Conservation (phyloP, 495 filamentous ascomycete genomes). For the Tuber indicum region DNA sequence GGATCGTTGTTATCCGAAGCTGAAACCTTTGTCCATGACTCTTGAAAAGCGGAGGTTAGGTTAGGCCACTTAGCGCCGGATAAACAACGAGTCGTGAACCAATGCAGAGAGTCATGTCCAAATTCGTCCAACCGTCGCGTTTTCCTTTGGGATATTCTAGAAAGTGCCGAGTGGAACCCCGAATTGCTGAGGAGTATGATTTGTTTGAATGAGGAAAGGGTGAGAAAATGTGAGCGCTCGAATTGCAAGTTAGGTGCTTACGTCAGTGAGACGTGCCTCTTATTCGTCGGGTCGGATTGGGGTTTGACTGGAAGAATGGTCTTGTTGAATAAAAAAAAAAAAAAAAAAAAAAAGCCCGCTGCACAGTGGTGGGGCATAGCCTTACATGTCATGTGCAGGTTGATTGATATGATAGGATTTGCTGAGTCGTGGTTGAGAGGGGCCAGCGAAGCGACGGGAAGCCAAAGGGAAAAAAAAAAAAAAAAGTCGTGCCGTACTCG, state of each 20-base stretch:
- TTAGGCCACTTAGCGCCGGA: not conserved
- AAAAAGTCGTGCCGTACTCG: not conserved
- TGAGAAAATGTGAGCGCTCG: not conserved
- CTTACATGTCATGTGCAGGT: slow-evolving; percentile 19
- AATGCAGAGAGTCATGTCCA: slow-evolving; percentile 2
- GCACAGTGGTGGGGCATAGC: slow-evolving; percentile 5
- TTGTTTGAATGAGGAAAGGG: slow-evolving; percentile 21
- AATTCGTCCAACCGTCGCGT: slow-evolving; percentile 1
- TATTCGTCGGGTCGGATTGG: not conserved
- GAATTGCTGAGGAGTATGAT: not conserved
- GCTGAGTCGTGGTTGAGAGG: slow-evolving; percentile 9
- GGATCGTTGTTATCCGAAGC: not conserved
- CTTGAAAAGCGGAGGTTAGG: not conserved
- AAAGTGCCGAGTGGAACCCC: not conserved
- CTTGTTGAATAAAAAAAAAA: not conserved
- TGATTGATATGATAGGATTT: slow-evolving; percentile 20
- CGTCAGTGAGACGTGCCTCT: not conserved
- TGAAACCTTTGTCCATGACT: not conserved
- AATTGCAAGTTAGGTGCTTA: not conserved
- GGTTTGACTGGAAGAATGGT: not conserved
- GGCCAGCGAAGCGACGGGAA: slow-evolving; percentile 21
- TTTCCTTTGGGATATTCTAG: not conserved
- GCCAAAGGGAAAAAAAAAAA: not conserved
- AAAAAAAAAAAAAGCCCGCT: not conserved
- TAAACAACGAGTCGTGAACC: slow-evolving; percentile 2